Base-by-base conservation (phyloP, 768 basidiomycete species). In the Lentinula raphanica region DNA sequence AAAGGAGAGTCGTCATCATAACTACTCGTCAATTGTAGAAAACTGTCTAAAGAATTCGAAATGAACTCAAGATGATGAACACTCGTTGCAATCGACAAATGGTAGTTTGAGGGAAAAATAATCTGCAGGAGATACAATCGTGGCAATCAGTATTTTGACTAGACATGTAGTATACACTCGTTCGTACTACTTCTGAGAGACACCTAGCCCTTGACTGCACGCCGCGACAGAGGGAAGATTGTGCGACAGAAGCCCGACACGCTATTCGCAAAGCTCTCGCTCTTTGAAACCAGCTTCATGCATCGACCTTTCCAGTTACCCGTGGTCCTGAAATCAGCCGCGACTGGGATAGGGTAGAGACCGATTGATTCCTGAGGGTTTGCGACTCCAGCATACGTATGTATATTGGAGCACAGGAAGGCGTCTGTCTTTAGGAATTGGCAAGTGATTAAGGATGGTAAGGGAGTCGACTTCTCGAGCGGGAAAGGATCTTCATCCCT, bases 281-380 rank as follows among this genome's bases (percentile, higher is more conserved):
- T 28, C 35, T 11, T 32, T 15, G 19, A 23, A 19, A n/a, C 5
- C 15, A 36, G 36, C 28, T 25, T 53, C 2, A 17, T 17, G 3
- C 36, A 23, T 38, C 35, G 21, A 15, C 21, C 29, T 35, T 53
- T 25, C 15, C 32, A 17, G 23, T 50, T 23, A 19, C 13, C 12
- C 0, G 35, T n/a, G 7, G 25, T 36, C 36, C 23, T 27, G 2
- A 28, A 32, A 13, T 13, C 32, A 39, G 36, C 35, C 4, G 36
- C n/a, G n/a, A n/a, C 21, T 23, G 51, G 51, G 17, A 53, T 53
- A 25, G 51, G 51, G n/a, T 21, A 53, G 15, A 38, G 35, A 23
- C 35, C 51, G 5, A 53, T 23, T 13, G 51, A 53, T 53, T 53
- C 51, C 32, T 39, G 49, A 36, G 32, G 51, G 27, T 53, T 53